A percentile compares a stretch with the other conserved stretches of the same genome.
These are phyloP conservation scores for Coprinopsis cinerea DNA, from an alignment of 768 basidiomycete species.

Conservation along the genomic window DNA sequence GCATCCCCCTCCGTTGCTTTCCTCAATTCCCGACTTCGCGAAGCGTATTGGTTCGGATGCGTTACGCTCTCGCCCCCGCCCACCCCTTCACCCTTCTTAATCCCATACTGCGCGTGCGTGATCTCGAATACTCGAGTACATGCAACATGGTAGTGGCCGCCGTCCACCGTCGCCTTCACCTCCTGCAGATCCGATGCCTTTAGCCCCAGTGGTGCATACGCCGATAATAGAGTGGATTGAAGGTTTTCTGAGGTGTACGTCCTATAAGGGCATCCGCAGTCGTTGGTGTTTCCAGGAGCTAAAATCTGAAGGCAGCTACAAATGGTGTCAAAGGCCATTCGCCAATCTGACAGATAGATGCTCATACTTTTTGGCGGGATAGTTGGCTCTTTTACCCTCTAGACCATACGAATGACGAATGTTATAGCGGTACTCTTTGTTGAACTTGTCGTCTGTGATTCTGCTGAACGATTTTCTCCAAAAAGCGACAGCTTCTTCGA, in stretches of 20 bases:
- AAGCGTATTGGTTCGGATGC: constrained; percentile 89
- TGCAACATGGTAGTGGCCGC: constrained; percentile 85
- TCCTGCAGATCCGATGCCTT: constrained; percentile 71
- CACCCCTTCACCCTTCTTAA: constrained; percentile 86
- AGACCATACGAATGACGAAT: constrained; percentile 93
- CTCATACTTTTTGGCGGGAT: constrained; percentile 83
- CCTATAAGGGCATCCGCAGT: constrained; percentile 90
- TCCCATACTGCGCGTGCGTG: constrained; percentile 65
- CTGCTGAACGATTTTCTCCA: constrained; percentile 85
- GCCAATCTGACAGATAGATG: not conserved
- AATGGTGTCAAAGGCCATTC: constrained; percentile 7
- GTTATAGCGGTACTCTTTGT: constrained; percentile 97
- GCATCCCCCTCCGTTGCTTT: constrained; percentile 34
- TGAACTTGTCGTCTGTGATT: constrained; percentile 91
- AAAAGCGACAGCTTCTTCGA: constrained; percentile 90
- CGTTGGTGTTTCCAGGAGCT: constrained; percentile 45
- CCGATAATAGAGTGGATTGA: constrained; percentile 63
- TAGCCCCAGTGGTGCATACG: constrained; percentile 61
- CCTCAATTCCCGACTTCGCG: constrained; percentile 65
- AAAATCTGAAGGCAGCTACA: constrained; percentile 89
- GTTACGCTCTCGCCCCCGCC: constrained; percentile 83
- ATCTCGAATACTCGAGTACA: constrained; percentile 97
- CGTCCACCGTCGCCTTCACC: constrained; percentile 73
- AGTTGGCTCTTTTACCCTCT: constrained; percentile 93
- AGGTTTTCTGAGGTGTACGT: constrained; percentile 84